These are phyloP conservation scores for Capsella bursapastoris DNA, from an alignment of 345 rosid genomes.

Conservation along the genomic window DNA sequence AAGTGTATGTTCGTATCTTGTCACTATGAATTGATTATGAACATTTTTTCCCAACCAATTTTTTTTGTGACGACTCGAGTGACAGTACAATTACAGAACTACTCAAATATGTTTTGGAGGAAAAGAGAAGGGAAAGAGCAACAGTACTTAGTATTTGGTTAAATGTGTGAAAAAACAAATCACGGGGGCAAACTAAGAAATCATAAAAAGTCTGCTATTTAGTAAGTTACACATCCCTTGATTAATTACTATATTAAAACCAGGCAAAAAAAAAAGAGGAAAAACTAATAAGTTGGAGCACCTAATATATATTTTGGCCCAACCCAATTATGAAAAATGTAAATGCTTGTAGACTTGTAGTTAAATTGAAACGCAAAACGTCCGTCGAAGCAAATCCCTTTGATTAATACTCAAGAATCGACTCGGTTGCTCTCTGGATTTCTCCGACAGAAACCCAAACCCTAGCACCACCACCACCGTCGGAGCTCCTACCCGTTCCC, in stretches of 20 bases:
- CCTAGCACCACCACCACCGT: constrained; percentile 30
- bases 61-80: neutral
- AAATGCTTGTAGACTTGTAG: neutral
- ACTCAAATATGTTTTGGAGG: neutral
- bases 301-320: neutral
- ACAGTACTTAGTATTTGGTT: no score
- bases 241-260: neutral
- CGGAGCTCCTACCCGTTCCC: constrained; percentile 16
- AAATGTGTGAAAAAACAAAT: neutral
- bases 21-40: neutral
- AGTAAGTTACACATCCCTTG: neutral
- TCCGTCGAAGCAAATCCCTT: constrained; percentile 19
- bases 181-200: neutral
- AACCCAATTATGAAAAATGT: neutral
- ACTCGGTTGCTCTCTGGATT: constrained; percentile 26
- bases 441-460: constrained; percentile 35
- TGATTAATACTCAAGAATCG: constrained; percentile 20
- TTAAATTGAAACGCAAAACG: neutral
- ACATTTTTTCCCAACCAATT: neutral
- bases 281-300: neutral
- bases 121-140: no score
- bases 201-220: neutral
- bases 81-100: no score
- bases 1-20: neutral
- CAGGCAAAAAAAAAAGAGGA: neutral